Percentiles rank a stretch among this genome's conserved stretches.
Evolutionary conservation across 1,284 basidiomycete species (phyloP).

Genomic region (Ganoderma sinense): DNA sequence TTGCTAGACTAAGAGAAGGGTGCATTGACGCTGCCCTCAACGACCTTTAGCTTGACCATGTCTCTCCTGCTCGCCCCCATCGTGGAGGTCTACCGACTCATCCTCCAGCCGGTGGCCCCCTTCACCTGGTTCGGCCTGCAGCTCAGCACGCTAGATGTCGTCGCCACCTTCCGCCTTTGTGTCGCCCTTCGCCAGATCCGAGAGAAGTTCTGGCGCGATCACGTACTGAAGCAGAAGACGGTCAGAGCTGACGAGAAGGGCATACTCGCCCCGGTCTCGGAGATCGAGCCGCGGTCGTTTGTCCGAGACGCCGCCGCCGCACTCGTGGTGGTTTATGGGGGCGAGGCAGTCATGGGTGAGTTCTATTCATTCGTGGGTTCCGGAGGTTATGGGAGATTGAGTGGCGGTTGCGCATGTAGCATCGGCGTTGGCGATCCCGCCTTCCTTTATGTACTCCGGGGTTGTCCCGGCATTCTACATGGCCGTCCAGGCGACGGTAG

Average conservation of each 20-base stretch:
- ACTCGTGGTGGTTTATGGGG: slow-evolving; percentile 75
- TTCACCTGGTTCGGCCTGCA: slow-evolving; percentile 71
- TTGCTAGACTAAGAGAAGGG: slow-evolving; percentile 5
- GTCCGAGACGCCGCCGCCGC: slow-evolving; percentile 63
- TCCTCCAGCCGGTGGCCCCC: slow-evolving; percentile 67
- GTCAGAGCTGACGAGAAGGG: slow-evolving; percentile 23
- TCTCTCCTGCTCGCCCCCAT: slow-evolving; percentile 49
- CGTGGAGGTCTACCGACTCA: slow-evolving; percentile 58
- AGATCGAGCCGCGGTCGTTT: slow-evolving; percentile 61
- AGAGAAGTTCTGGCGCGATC: slow-evolving; percentile 54
- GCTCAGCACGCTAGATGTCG: slow-evolving; percentile 69
- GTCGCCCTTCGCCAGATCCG: slow-evolving; percentile 70
- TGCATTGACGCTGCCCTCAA: neutral
- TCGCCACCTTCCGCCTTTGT: slow-evolving; percentile 72
- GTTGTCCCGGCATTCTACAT: slow-evolving; percentile 63
- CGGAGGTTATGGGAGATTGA: neutral
- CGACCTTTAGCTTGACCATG: slow-evolving; percentile 16
- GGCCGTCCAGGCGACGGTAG: slow-evolving; percentile 62
- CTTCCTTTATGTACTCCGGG: slow-evolving; percentile 77
- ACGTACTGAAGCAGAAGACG: slow-evolving; percentile 42
- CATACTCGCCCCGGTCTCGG: slow-evolving; percentile 22
- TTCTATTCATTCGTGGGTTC: slow-evolving; percentile 8
- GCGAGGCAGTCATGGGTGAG: slow-evolving; percentile 70
- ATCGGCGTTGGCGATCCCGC: slow-evolving; percentile 66
- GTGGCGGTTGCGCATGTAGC: slow-evolving; percentile 44